These are phyloP conservation scores for Chlorophyllum brunneum DNA, from an alignment of 768 basidiomycete genomes.

Conservation along the genomic window DNA sequence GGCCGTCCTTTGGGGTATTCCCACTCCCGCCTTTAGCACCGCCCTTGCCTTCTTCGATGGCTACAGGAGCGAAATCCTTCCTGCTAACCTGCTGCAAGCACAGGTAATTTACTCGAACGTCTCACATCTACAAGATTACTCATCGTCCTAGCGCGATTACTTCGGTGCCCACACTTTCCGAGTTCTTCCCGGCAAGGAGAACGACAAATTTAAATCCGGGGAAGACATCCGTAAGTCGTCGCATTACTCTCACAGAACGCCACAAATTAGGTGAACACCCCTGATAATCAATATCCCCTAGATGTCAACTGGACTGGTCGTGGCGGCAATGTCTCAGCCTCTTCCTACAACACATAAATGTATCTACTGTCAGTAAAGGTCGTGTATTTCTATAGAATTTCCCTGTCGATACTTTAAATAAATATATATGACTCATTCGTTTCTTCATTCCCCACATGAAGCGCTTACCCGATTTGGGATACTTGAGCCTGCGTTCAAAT, in stretches of 20 bases:
- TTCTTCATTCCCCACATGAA: conserved; percentile 3
- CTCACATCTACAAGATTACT: not conserved
- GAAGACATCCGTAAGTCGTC: conserved; percentile 80
- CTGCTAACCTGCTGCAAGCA: conserved; percentile 92
- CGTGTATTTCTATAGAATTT: conserved; percentile 6
- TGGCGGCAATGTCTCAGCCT: conserved; percentile 91
- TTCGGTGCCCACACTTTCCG: conserved; percentile 99
- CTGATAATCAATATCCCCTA: too few relatives aligned
- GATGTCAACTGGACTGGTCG: conserved; percentile 99
- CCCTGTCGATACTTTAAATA: conserved; percentile 1
- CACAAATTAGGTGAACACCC: not conserved
- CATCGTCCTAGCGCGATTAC: conserved; percentile 77
- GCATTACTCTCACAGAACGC: not conserved
- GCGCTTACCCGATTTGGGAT: not conserved
- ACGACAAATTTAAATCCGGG: conserved; percentile 70
- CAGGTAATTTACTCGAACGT: conserved; percentile 47
- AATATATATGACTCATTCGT: not conserved
- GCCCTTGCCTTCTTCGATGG: conserved; percentile 99
- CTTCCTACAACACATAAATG: conserved; percentile 64
- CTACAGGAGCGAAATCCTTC: conserved; percentile 92
- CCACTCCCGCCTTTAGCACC: conserved; percentile 96
- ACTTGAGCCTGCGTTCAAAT: too few relatives aligned
- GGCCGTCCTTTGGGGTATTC: conserved; percentile 95
- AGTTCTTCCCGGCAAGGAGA: conserved; percentile 90
- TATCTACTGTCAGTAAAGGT: conserved; percentile 4